phyloP scores from a whole-genome alignment of 1,284 basidiomycete genomes.

The Pyrrhoderma lamaoense region DNA sequence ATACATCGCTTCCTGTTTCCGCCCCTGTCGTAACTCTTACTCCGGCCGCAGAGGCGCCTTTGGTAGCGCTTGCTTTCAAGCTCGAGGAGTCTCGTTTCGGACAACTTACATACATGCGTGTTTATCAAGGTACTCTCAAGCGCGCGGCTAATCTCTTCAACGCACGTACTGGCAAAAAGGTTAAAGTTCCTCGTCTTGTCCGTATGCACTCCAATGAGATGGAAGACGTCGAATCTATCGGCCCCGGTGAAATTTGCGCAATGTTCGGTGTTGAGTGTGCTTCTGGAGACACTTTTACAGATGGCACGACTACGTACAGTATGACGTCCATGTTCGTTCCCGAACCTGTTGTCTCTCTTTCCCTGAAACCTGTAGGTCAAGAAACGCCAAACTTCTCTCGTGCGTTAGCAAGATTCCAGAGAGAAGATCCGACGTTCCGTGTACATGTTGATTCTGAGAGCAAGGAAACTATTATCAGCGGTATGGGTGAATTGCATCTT shows the following conservation, averaged over 20 bases:
- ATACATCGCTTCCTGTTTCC: slow-evolving; percentile 61
- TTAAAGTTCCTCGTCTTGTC: slow-evolving; percentile 96
- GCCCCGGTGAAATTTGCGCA: slow-evolving; percentile 99
- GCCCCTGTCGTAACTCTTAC: slow-evolving; percentile 69
- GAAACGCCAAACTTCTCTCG: slow-evolving; percentile 96
- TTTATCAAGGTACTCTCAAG: slow-evolving; percentile 92
- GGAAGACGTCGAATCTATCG: slow-evolving; percentile 96
- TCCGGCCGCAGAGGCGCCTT: slow-evolving; percentile 78
- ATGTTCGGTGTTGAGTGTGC: slow-evolving; percentile 99
- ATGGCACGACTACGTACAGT: slow-evolving; percentile 78
- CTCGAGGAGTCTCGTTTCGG: slow-evolving; percentile 97
- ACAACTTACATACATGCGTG: slow-evolving; percentile 98
- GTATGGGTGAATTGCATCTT: slow-evolving; percentile 98
- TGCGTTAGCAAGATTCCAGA: slow-evolving; percentile 96
- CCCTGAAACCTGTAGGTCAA: slow-evolving; percentile 86
- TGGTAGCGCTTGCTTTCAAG: slow-evolving; percentile 97
- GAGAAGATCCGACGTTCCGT: slow-evolving; percentile 98
- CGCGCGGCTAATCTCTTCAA: slow-evolving; percentile 87
- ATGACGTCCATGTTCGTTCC: slow-evolving; percentile 99
- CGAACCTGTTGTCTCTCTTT: slow-evolving; percentile 95
- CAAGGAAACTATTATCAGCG: slow-evolving; percentile 99
- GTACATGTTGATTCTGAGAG: slow-evolving; percentile 93
- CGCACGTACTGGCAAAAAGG: slow-evolving; percentile 92
- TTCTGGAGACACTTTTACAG: slow-evolving; percentile 97
- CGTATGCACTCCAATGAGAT: slow-evolving; percentile 99